phyloP scores from a whole-genome alignment of 179 eudicot genomes.

The Silene noctiflora region DNA sequence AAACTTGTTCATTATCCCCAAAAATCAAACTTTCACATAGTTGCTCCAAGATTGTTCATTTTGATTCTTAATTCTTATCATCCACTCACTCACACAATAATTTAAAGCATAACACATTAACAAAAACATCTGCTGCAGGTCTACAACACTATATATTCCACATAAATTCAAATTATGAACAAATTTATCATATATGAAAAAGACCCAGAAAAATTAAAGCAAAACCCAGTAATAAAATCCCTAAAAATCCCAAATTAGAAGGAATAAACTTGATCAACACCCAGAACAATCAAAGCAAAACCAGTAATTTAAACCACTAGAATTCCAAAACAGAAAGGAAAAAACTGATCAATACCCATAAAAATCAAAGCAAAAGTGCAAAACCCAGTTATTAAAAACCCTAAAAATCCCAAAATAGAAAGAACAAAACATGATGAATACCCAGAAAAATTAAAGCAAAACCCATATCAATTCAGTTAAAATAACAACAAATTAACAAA shows the following conservation, averaged over 20 bases:
- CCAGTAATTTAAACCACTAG: not conserved
- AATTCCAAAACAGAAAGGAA: not conserved
- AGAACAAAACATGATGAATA: not conserved
- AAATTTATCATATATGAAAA: not conserved
- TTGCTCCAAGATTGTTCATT: not conserved
- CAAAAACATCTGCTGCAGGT: not conserved
- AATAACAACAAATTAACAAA: slow-evolving; percentile 10
- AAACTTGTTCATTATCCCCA: not conserved
- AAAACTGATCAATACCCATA: not conserved
- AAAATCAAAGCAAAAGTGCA: too few species aligned
- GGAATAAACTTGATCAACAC: not conserved
- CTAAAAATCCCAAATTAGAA: not conserved
- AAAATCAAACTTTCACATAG: not conserved
- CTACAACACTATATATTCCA: not conserved
- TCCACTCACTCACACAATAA: not conserved
- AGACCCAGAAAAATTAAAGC: not conserved
- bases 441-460: slow-evolving; percentile 20
- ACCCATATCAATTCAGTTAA: slow-evolving; percentile 21
- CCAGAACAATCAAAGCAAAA: not conserved
- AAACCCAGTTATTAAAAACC: slow-evolving; percentile 2
- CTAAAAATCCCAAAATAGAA: not conserved
- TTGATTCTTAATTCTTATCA: not conserved
- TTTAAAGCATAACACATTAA: not conserved
- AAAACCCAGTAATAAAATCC: not conserved
- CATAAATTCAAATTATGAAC: not conserved